Conservation (phyloP, 225 moss, liverwort and hornwort genomes). For the Neckera pumila region DNA sequence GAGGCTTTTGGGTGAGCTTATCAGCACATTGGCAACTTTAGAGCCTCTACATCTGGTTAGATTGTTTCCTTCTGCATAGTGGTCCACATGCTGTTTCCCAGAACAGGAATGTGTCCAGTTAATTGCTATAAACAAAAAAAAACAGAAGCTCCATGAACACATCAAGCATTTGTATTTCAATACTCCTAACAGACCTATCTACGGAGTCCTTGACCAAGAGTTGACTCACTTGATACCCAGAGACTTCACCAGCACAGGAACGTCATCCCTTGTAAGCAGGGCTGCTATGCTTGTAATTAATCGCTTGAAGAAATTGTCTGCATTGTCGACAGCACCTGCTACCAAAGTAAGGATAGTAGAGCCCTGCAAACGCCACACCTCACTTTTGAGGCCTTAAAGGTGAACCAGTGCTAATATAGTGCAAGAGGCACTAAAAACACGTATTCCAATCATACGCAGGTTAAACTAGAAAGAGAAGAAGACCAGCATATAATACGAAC, state of each 20-base stretch:
- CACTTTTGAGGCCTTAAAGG: not conserved
- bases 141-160: not conserved
- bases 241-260: conserved; percentile 87
- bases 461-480: not conserved
- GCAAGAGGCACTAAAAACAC: not conserved
- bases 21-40: not conserved
- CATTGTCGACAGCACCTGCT: conserved; percentile 70
- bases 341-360: conserved; percentile 76
- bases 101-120: not conserved
- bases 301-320: conserved; percentile 75
- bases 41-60: not conserved
- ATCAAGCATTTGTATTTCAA: not conserved
- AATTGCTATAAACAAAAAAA: not conserved
- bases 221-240: conserved; percentile 67
- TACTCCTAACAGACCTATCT: not conserved
- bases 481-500: not conserved
- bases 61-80: not conserved
- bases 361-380: conserved; percentile 44
- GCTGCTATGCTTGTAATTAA: conserved; percentile 60
- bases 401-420: not conserved
- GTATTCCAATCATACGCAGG: not conserved
- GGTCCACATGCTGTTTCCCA: not conserved
- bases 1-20: not conserved
- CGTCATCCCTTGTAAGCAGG: conserved; percentile 73
- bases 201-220: not conserved